Percentiles rank a stretch among this genome's conserved stretches.
These are phyloP conservation scores for Boletus reticuloceps DNA, from an alignment of 768 basidiomycete genomes.

Conservation along the genomic window DNA sequence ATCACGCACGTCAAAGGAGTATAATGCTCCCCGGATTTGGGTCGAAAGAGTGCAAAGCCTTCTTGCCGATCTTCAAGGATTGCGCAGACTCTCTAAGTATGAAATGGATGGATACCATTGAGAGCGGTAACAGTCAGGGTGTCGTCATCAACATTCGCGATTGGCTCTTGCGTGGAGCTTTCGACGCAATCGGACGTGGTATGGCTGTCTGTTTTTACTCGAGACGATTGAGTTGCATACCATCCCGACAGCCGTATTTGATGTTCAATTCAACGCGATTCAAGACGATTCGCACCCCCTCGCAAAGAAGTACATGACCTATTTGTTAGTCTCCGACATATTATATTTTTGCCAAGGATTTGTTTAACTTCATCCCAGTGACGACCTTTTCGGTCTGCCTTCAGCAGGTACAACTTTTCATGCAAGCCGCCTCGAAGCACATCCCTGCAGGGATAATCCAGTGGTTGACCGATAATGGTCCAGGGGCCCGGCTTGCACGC, in stretches of 20 bases:
- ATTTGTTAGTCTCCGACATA: constrained; percentile 1
- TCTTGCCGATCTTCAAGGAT: constrained; percentile 47
- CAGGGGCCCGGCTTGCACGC: neutral
- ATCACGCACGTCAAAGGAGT: constrained; percentile 50
- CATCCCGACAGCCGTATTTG: constrained; percentile 40
- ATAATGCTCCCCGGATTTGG: constrained; percentile 57
- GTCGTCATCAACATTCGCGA: constrained; percentile 17
- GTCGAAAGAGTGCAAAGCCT: constrained; percentile 46
- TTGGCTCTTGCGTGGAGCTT: constrained; percentile 39
- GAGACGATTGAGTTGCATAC: neutral
- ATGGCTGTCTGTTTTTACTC: neutral
- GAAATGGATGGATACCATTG: constrained; percentile 20
- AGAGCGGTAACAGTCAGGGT: neutral
- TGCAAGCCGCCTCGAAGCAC: constrained; percentile 4
- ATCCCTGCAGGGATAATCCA: neutral
- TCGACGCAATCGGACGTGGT: constrained; percentile 53
- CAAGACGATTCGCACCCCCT: constrained; percentile 3
- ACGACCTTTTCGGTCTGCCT: constrained; percentile 9
- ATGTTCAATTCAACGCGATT: constrained; percentile 22
- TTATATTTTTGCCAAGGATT: too few species aligned
- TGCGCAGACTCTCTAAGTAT: constrained; percentile 21
- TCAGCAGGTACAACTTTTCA: constrained; percentile 7
- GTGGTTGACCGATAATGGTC: neutral
- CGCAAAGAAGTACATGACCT: constrained; percentile 1
- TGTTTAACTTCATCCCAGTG: neutral